phyloP scores from a whole-genome alignment of 768 basidiomycete species.

The Boletus coccyginus region DNA sequence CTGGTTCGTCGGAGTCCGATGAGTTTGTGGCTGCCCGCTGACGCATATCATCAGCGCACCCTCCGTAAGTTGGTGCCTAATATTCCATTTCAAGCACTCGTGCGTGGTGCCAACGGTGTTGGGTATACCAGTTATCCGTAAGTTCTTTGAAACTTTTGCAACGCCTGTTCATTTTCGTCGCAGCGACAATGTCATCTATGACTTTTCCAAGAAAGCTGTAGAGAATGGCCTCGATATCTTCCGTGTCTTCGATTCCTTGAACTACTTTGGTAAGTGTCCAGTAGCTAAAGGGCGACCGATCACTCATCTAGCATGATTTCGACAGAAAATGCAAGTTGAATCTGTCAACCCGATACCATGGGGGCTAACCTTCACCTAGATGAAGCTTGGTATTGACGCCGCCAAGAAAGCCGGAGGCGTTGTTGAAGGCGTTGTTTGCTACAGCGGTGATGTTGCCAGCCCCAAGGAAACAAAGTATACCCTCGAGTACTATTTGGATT shows the following conservation, averaged over 20 bases:
- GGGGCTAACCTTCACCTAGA: slow-evolving; percentile 44
- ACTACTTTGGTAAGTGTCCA: slow-evolving; percentile 81
- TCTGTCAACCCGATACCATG: not conserved
- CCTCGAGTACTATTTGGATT: slow-evolving; percentile 94
- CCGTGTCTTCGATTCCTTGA: slow-evolving; percentile 98
- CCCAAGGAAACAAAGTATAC: slow-evolving; percentile 97
- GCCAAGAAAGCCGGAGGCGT: slow-evolving; percentile 99
- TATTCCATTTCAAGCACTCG: slow-evolving; percentile 96
- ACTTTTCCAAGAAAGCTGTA: slow-evolving; percentile 99
- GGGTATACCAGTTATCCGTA: slow-evolving; percentile 98
- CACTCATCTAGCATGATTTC: slow-evolving; percentile 5
- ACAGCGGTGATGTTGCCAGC: slow-evolving; percentile 95
- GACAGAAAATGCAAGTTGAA: slow-evolving; percentile 63
- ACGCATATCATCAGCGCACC: slow-evolving; percentile 54
- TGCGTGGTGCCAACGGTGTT: slow-evolving; percentile 98
- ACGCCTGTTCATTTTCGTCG: slow-evolving; percentile 6
- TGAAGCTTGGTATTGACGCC: slow-evolving; percentile 97
- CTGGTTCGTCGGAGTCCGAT: slow-evolving; percentile 50
- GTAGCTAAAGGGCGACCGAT: not conserved
- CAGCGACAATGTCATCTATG: slow-evolving; percentile 98
- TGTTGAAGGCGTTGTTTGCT: slow-evolving; percentile 95
- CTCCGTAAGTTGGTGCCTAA: slow-evolving; percentile 96
- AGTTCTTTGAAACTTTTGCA: slow-evolving; percentile 27
- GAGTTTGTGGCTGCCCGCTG: slow-evolving; percentile 3
- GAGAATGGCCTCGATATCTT: slow-evolving; percentile 99